phyloP scores from a whole-genome alignment of 345 rosid species.

The Citrus glauca region DNA sequence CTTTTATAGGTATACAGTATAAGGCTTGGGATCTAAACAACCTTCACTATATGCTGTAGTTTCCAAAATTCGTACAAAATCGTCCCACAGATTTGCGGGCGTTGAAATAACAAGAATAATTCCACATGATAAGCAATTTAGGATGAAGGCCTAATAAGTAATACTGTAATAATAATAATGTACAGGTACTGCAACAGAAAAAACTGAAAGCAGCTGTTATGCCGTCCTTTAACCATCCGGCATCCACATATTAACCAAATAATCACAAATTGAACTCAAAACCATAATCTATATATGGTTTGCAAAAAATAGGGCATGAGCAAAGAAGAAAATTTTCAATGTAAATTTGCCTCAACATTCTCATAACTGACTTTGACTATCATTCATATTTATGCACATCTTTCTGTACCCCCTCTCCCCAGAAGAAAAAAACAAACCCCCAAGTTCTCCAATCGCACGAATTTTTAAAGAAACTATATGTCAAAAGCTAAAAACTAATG shows the following conservation, averaged over 20 bases:
- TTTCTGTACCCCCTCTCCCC: slow-evolving; percentile 24
- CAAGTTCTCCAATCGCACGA: slow-evolving; percentile 2
- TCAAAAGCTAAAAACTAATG: slow-evolving; percentile 33
- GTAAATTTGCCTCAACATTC: slow-evolving; percentile 13
- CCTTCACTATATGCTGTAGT: no score
- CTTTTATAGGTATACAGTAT: no score
- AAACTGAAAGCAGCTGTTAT: not conserved
- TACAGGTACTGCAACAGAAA: not conserved
- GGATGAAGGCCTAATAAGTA: not conserved
- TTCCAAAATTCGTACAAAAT: no score
- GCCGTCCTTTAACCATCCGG: not conserved
- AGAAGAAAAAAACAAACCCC: not conserved
- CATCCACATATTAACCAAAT: slow-evolving; percentile 19
- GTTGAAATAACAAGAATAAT: not conserved
- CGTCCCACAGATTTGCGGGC: no score
- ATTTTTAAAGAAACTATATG: slow-evolving; percentile 17
- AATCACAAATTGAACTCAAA: slow-evolving; percentile 11
- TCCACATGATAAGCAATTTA: not conserved
- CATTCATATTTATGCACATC: slow-evolving; percentile 26
- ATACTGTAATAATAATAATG: not conserved
- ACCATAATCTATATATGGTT: slow-evolving; percentile 3
- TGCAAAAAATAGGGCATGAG: slow-evolving; percentile 10
- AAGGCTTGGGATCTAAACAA: no score
- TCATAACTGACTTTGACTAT: slow-evolving; percentile 17
- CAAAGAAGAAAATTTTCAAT: slow-evolving; percentile 2